Evolutionary conservation across 2,329 filamentous ascomycete species (phyloP), one percentile per base, ranked within the genome.

Genomic region (Talaromyces sp.): DNA sequence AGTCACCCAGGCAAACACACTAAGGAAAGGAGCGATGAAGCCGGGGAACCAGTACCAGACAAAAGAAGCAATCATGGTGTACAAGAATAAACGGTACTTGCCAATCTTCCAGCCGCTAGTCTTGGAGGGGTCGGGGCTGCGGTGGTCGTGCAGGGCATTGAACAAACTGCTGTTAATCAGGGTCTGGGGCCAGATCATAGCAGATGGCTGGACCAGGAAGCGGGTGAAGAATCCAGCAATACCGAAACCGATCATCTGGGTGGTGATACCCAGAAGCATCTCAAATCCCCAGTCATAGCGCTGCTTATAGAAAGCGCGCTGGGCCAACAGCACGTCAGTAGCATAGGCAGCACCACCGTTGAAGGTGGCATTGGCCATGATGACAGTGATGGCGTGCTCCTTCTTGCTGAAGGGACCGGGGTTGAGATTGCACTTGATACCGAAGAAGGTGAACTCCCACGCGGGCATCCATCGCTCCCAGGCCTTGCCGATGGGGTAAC

Each of bases 101-200:
- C 86, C 82, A 74, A 91, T 86, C 10, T 69, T 80, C 67, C 89
- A 89, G 3, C 89, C 89, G 72, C 82, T 43, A 73, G 83, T 70
- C 83, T 82, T 80, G 27, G 74, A 74, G 64, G 85, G 82, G 63
- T 86, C 80, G 0, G 82, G 78, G 27, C 75, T 71, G 13, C 78
- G 77, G 65, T 83, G 82, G 65, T 91, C 88, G 68, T 92, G 89
- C 78, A 92, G 86, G 62, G 88, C 86, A 65, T 87, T 87, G 78
- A 91, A 87, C 38, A 91, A 75, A 0, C 86, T 84, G 8, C 88
- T 83, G 5, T 84, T 83, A 57, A 88, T 86, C 26, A 91, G 77
- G 55, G 85, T 88, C 1, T 79, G 81, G 0, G 89, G 89, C 88
- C 88, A 91, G 61, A 91, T 89, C 86, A 91, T 89, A 10, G 88